Conservation (phyloP, 345 rosid genomes). For the Syzygium jambos region DNA sequence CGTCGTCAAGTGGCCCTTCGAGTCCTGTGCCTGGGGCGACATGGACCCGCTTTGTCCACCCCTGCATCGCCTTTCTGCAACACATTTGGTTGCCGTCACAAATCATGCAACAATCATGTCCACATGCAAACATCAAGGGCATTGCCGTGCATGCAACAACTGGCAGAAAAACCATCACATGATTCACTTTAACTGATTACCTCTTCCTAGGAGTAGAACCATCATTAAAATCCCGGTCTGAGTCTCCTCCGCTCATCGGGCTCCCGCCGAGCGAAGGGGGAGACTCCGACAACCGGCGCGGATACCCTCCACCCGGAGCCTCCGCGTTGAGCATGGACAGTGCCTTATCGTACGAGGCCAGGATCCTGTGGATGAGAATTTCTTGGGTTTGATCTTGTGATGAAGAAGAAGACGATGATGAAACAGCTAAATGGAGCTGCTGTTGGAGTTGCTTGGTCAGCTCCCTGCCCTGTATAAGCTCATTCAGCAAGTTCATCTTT, state of each 20-base stretch:
- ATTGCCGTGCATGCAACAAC: background rate
- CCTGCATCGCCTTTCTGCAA: conserved; percentile 42
- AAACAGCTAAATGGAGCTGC: conserved; percentile 23
- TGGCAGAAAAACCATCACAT: background rate
- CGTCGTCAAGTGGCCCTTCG: conserved; percentile 70
- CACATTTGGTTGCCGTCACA: background rate
- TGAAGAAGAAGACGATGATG: conserved; percentile 36
- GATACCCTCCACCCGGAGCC: background rate
- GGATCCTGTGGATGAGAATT: conserved; percentile 36
- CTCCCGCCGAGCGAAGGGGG: conserved; percentile 40
- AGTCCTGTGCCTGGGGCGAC: conserved; percentile 40
- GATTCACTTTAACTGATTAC: background rate
- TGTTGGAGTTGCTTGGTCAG: conserved; percentile 41
- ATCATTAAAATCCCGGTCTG: conserved; percentile 40
- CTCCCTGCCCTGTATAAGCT: conserved; percentile 55
- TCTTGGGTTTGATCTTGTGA: conserved; percentile 36
- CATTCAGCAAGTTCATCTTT: conserved; percentile 37
- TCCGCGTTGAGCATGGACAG: conserved; percentile 36
- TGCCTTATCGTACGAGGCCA: conserved; percentile 49
- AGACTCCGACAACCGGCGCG: conserved; percentile 13
- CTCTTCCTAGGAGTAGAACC: conserved; percentile 25
- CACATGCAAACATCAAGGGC: background rate
- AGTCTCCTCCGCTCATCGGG: conserved; percentile 55
- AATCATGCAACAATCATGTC: background rate
- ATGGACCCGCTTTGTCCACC: conserved; percentile 45